Evolutionary conservation across 345 rosid genomes (phyloP).

Genomic region (Eutrema yunnanense): DNA sequence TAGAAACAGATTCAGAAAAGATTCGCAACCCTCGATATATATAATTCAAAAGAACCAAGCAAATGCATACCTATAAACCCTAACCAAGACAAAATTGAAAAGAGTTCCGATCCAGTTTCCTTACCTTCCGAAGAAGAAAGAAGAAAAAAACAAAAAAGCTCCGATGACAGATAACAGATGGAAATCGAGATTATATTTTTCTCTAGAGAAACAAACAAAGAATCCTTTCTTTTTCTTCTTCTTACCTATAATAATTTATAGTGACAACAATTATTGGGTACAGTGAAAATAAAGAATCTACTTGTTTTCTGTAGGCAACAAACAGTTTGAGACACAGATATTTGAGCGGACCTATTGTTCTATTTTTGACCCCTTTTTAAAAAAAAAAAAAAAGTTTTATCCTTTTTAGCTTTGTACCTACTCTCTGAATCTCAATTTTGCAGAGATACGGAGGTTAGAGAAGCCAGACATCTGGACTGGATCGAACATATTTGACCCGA

Average conservation of each 20-base stretch:
- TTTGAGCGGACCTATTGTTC: background rate
- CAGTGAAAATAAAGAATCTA: background rate
- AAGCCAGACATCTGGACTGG: slow-evolving; percentile 12
- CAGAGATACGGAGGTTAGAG: slow-evolving; percentile 19
- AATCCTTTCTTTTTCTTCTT: background rate
- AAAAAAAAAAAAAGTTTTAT: background rate
- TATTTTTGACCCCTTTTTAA: background rate
- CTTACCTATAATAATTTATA: background rate
- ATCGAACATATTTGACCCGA: slow-evolving; percentile 7
- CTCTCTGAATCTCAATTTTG: slow-evolving; percentile 12
- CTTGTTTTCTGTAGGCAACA: slow-evolving; percentile 5
- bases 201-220: slow-evolving; percentile 8
- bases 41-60: background rate
- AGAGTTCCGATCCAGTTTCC: slow-evolving; percentile 12
- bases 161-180: background rate
- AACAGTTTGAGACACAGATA: slow-evolving; percentile 16
- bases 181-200: background rate
- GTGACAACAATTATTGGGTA: slow-evolving; percentile 3
- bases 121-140: slow-evolving; percentile 9
- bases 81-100: background rate
- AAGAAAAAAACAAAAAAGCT: background rate
- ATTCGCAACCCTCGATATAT: background rate
- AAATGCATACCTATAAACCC: background rate
- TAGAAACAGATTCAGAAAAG: slow-evolving; percentile 15
- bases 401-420: background rate